Evolutionary conservation across 2,329 filamentous ascomycete species (phyloP).

Genomic region (Fusarium coffeatum): DNA sequence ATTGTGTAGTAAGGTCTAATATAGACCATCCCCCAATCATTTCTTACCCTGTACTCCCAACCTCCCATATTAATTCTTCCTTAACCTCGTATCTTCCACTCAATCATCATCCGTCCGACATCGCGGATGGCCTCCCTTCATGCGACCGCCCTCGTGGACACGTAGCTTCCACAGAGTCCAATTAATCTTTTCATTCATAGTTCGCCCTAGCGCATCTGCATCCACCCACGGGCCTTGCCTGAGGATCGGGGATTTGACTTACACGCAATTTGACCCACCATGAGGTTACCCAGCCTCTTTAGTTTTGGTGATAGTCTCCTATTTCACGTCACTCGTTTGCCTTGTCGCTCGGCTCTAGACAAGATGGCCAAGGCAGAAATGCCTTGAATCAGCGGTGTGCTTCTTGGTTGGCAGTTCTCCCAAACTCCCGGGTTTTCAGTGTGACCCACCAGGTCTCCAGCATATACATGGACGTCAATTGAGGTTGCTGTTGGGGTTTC

Average conservation of each 20-base stretch:
- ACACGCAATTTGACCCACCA: constrained; percentile 20
- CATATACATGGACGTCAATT: background rate
- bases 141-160: constrained; percentile 41
- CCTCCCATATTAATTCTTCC: constrained; percentile 40
- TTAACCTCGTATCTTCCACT: constrained; percentile 34
- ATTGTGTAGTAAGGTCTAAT: background rate
- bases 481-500: background rate
- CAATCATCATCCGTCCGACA: constrained; percentile 21
- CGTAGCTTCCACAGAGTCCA: constrained; percentile 33
- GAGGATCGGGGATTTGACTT: constrained; percentile 7
- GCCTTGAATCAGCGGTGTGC: constrained; percentile 29
- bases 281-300: constrained; percentile 21
- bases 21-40: constrained; percentile 13
- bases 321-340: constrained; percentile 19
- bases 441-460: background rate
- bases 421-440: background rate
- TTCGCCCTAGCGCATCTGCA: background rate
- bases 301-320: constrained; percentile 9
- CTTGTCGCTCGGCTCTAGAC: constrained; percentile 12
- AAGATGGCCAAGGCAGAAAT: background rate
- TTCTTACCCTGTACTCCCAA: constrained; percentile 41
- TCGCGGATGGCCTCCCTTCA: constrained; percentile 42
- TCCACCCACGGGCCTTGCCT: background rate
- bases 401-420: background rate
- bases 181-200: background rate